A percentile compares a stretch with the other conserved stretches of the same genome.
Evolutionary conservation across 148 eudicot species (phyloP).

Genomic region (Cornus suecica): DNA sequence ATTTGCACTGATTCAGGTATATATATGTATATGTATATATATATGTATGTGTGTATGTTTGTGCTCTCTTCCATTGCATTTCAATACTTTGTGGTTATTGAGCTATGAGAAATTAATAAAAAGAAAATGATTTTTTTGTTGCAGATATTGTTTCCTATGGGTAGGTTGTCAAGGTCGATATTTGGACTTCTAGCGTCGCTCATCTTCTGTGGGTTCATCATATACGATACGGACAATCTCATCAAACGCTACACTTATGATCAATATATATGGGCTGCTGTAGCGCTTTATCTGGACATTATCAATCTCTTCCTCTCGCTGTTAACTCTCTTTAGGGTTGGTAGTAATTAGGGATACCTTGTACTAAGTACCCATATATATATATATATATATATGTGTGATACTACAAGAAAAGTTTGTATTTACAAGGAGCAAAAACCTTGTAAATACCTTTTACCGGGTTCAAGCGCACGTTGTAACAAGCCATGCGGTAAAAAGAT

Average conservation of each 20-base stretch:
- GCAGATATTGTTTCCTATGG: conserved; percentile 69
- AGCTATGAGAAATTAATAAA: no score
- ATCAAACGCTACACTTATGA: conserved; percentile 75
- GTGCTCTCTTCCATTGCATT: not conserved
- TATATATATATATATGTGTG: no score
- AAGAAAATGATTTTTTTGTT: not conserved
- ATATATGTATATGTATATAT: not conserved
- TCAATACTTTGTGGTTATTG: not conserved
- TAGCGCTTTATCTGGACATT: conserved; percentile 60
- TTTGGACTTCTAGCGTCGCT: conserved; percentile 53
- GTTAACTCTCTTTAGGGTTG: conserved; percentile 48
- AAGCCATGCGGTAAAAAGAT: no score
- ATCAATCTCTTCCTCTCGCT: conserved; percentile 69
- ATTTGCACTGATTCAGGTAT: conserved; percentile 65
- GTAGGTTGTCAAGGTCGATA: conserved; percentile 50
- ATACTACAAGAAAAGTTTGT: no score
- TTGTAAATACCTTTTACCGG: no score
- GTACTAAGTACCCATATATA: no score
- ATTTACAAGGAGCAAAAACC: no score
- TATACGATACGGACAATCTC: conserved; percentile 75
- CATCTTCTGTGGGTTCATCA: conserved; percentile 62
- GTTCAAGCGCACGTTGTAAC: no score
- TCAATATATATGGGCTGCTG: conserved; percentile 76
- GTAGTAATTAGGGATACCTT: conserved; percentile 26
- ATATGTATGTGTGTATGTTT: no score